Conservation (phyloP, 2,329 filamentous ascomycete species). For the Alternaria hordeiaustralica region DNA sequence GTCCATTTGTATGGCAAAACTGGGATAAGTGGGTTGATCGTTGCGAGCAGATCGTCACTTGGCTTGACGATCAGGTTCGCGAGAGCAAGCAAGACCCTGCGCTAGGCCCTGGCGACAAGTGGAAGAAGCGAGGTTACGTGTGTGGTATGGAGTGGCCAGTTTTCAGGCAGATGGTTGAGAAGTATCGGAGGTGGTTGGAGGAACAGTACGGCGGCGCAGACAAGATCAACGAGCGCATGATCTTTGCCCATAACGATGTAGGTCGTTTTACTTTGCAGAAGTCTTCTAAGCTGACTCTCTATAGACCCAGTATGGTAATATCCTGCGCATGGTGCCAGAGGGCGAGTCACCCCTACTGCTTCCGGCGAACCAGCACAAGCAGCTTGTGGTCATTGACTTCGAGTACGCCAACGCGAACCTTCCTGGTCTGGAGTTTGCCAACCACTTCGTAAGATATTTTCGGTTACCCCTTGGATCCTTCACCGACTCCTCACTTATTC, state of each 20-base stretch:
- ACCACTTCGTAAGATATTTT: slow-evolving; percentile 76
- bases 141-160: slow-evolving; percentile 83
- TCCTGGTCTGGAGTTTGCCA: slow-evolving; percentile 89
- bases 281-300: slow-evolving; percentile 10
- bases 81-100: slow-evolving; percentile 38
- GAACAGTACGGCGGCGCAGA: slow-evolving; percentile 71
- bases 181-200: slow-evolving; percentile 77
- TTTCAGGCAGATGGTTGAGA: slow-evolving; percentile 77
- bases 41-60: slow-evolving; percentile 65
- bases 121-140: slow-evolving; percentile 76
- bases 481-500: no score
- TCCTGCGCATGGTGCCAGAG: slow-evolving; percentile 75
- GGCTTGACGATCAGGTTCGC: slow-evolving; percentile 68
- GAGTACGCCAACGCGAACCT: slow-evolving; percentile 93
- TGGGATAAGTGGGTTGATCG: slow-evolving; percentile 90
- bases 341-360: slow-evolving; percentile 83
- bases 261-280: slow-evolving; percentile 42
- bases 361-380: slow-evolving; percentile 92
- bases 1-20: slow-evolving; percentile 86
- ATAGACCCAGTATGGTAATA: slow-evolving; percentile 97
- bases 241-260: slow-evolving; percentile 98
- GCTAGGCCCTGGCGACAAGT: slow-evolving; percentile 56
- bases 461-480: not conserved
- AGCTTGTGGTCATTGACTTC: slow-evolving; percentile 96
- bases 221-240: slow-evolving; percentile 74